These are phyloP conservation scores for Henningerozyma blattae DNA, from an alignment of 805 yeast genomes.

Conservation along the genomic window DNA sequence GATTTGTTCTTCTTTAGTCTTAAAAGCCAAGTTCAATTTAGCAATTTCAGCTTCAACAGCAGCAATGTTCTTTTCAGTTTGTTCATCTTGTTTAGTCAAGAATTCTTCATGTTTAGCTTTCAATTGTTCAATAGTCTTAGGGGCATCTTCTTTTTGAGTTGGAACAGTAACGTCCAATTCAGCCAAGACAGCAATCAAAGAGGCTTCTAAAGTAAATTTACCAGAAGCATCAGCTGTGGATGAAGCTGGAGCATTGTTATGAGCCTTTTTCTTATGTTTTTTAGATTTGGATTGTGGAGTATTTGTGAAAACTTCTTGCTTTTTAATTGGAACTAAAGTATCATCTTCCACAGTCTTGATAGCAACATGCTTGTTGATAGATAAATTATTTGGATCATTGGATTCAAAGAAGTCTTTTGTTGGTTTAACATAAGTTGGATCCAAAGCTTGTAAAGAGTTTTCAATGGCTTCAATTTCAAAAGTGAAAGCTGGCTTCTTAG, in stretches of 20 bases:
- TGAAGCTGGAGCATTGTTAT: conserved; percentile 7
- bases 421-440: conserved; percentile 63
- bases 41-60: conserved; percentile 70
- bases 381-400: conserved; percentile 18
- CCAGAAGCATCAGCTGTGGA: conserved; percentile 13
- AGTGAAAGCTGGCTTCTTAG: conserved; percentile 73
- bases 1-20: conserved; percentile 31
- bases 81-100: conserved; percentile 64
- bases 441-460: conserved; percentile 58
- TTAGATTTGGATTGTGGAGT: conserved; percentile 36
- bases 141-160: conserved; percentile 57
- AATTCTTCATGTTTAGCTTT: conserved; percentile 60
- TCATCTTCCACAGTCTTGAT: conserved; percentile 49
- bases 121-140: conserved; percentile 51
- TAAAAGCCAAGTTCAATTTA: conserved; percentile 45
- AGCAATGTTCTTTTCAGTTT: conserved; percentile 63
- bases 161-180: conserved; percentile 74
- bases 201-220: conserved; percentile 68
- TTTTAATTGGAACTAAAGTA: conserved; percentile 36
- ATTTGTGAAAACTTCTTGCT: conserved; percentile 39
- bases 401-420: conserved; percentile 23
- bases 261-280: conserved; percentile 42
- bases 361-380: conserved; percentile 8
- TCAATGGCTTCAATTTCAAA: conserved; percentile 69
- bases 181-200: conserved; percentile 61